Conservation (phyloP, 805 yeast species). For the Jamesozyma lodderae region DNA sequence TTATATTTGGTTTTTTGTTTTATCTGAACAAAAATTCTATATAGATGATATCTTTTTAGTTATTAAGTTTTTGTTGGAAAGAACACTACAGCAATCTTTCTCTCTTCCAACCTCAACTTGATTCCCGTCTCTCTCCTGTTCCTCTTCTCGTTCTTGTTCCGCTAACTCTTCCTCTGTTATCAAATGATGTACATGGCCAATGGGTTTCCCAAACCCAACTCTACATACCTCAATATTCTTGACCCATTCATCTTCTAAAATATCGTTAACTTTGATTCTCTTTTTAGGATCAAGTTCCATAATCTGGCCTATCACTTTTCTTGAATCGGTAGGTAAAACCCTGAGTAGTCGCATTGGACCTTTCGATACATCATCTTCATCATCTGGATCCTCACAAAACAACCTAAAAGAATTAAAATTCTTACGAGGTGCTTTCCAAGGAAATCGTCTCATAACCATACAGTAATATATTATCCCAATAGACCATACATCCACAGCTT, state of each 20-base stretch:
- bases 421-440: slow-evolving; percentile 88
- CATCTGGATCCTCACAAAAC: slow-evolving; percentile 41
- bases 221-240: slow-evolving; percentile 47
- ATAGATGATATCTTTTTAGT: too few species aligned
- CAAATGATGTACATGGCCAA: slow-evolving; percentile 55
- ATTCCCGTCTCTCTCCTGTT: too few species aligned
- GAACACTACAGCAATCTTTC: too few species aligned
- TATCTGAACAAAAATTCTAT: too few species aligned
- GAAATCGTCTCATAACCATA: slow-evolving; percentile 77
- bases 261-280: slow-evolving; percentile 51
- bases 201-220: slow-evolving; percentile 3
- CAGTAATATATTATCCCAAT: slow-evolving; percentile 88
- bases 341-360: slow-evolving; percentile 72
- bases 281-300: slow-evolving; percentile 47
- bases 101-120: too few species aligned
- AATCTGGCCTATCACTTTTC: slow-evolving; percentile 57
- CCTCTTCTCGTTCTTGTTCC: slow-evolving; percentile 9
- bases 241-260: slow-evolving; percentile 52
- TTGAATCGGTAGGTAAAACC: slow-evolving; percentile 58
- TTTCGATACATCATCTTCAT: slow-evolving; percentile 35
- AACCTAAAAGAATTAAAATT: slow-evolving; percentile 67
- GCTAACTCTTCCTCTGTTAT: slow-evolving; percentile 56
- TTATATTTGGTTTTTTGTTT: too few species aligned
- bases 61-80: too few species aligned
- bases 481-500: slow-evolving; percentile 89